Conservation (phyloP, 2,329 filamentous ascomycete species). For the Diaporthe capsici region DNA sequence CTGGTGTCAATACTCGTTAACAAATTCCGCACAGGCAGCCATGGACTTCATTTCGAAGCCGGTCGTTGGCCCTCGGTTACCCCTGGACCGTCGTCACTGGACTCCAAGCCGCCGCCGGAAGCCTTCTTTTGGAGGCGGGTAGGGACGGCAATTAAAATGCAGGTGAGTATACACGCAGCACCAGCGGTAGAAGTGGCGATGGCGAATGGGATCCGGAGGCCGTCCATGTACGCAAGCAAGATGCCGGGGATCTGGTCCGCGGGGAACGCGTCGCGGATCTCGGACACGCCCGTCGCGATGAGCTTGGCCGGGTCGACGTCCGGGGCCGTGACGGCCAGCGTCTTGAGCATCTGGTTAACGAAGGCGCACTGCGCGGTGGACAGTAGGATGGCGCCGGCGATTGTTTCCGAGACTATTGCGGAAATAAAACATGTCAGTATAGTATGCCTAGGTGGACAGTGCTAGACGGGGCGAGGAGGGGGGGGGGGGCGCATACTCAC, state of each 20-base stretch:
- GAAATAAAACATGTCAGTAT: constrained; percentile 41
- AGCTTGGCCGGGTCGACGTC: constrained; percentile 44
- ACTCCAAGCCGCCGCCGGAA: neutral
- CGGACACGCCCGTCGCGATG: constrained; percentile 8
- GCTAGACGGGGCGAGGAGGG: no score
- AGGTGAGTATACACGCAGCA: constrained; percentile 3
- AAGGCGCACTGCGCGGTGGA: constrained; percentile 54
- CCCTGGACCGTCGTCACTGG: neutral
- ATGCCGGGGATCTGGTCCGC: constrained; percentile 9
- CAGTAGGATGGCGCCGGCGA: constrained; percentile 62
- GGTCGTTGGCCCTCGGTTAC: neutral
- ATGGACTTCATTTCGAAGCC: neutral
- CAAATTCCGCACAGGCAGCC: neutral
- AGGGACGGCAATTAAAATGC: neutral
- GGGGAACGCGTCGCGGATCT: neutral
- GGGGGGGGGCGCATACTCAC: constrained; percentile 47
- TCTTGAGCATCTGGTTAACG: constrained; percentile 49
- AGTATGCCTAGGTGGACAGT: neutral
- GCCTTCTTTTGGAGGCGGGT: neutral
- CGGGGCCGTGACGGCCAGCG: constrained; percentile 45
- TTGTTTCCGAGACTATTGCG: constrained; percentile 50
- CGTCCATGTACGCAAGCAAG: constrained; percentile 29
- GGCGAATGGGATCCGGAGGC: constrained; percentile 8
- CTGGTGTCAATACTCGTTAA: neutral
- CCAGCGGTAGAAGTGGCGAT: constrained; percentile 7